Base-by-base conservation (phyloP, 306 rosid genomes). In the Nissolia schottii region DNA sequence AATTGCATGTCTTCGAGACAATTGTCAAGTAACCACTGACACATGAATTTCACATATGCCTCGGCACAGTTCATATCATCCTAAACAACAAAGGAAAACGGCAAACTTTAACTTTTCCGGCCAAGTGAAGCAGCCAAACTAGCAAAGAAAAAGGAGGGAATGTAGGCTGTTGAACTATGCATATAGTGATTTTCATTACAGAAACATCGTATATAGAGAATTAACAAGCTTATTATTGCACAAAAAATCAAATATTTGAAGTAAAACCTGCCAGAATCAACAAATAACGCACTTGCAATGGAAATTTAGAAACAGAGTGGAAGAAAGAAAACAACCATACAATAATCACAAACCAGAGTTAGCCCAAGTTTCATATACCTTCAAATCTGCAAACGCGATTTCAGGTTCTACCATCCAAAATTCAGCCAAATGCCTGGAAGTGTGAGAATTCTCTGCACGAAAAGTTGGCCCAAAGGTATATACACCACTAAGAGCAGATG, bases 401-500 rank as follows among this genome's bases (percentile, higher is more conserved):
- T 95, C 99, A 25, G 99, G 99, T 72, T 95, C 97, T 54, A 95
- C 96, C 99, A 95, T 95, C 99, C 99, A 95, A 82, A 95, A 95
- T 66, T 95, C 99, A 12, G 99, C 96, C 81, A 95, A 75, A 88
- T 95, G 99, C 85, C 99, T 88, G 3, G 99, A 77, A 53, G 99
- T 91, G 76, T 95, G 99, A 80, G 99, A 95, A 50, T 95, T 77
- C 88, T 95, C 99, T 0, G 99, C 99, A 7, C 99, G 96, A 76
- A 95, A 95, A 4, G 99, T 95, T 0, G 99, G 97, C 37, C 96
- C 99, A 83, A 91, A 95, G 1, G 99, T 95, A 79, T 95, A 95
- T n/a, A 95, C 99, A 14, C 86, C 87, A 67, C 92, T 88, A 34
- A 94, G 96, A 58, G 93, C 76, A 80, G 97, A 95, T 0, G 78